These are phyloP conservation scores for Anisodus acutangulus DNA, from an alignment of 257 asterid genomes.

Conservation along the genomic window DNA sequence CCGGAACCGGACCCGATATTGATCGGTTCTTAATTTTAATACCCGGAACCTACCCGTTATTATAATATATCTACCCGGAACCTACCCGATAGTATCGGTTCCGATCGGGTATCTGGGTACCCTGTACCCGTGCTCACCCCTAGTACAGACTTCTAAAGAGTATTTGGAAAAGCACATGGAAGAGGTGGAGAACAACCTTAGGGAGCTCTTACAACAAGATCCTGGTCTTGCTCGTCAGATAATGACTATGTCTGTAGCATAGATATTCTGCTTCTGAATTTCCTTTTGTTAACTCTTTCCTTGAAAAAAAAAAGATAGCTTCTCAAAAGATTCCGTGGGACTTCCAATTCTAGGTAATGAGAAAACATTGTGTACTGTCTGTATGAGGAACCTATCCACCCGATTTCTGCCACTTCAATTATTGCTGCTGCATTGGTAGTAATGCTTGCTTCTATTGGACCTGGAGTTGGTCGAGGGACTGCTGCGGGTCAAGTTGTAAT, in stretches of 20 bases:
- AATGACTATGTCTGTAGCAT: slow-evolving; percentile 76
- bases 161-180: slow-evolving; percentile 81
- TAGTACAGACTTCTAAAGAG: slow-evolving; percentile 88
- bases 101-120: too few relatives aligned
- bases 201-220: slow-evolving; percentile 89
- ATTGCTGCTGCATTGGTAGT: slow-evolving; percentile 20
- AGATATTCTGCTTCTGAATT: slow-evolving; percentile 23
- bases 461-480: slow-evolving; percentile 25
- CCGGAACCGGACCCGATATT: too few relatives aligned
- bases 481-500: neutral
- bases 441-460: slow-evolving; percentile 28
- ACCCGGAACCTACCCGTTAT: too few relatives aligned
- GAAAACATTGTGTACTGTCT: neutral
- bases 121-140: too few relatives aligned
- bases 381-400: slow-evolving; percentile 24
- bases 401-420: slow-evolving; percentile 26
- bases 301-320: neutral
- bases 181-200: slow-evolving; percentile 77
- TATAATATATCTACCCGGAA: too few relatives aligned
- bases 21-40: too few relatives aligned
- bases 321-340: slow-evolving; percentile 22
- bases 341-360: slow-evolving; percentile 25
- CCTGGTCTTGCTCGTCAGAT: slow-evolving; percentile 94
- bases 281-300: neutral
- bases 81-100: too few relatives aligned